Evolutionary conservation across 176 grass and related monocot species (phyloP), one percentile per base, ranked within the genome.

Genomic region (Zea luxurians): DNA sequence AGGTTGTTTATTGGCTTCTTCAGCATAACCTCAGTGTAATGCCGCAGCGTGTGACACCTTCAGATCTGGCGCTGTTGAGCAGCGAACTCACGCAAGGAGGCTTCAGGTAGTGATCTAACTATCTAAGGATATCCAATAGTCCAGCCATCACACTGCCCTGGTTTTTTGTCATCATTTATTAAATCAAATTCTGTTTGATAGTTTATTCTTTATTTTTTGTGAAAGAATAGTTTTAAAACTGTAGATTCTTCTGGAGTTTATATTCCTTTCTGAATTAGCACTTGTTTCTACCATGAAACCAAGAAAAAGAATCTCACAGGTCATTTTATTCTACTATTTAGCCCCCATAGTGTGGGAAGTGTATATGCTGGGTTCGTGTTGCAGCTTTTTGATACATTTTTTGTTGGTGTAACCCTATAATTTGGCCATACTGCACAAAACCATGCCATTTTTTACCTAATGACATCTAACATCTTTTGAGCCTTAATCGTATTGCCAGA

Each of bases 21-120:
- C 95, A 98, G 83, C 95, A 98, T 85, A 79, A 98, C 78, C 77
- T 94, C 54, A 94, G 85, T 87, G 95, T 92, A 69, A 98, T 84
- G 66, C 77, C 45, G 95, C 91, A 78, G 89, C 95, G 40, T 98
- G 95, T 62, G 91, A 94, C 82, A 94, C 95, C 59, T 98, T 98
- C 18, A 90, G 89, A 64, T 98, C 95, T 83, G 95, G 95, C 83
- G 95, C 95, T 84, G 95, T 98, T 65, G 91, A 98, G 83, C 95
- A 98, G 72, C 66, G 89, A 10, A 94, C 95, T 66, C 95, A 98
- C 83, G 77, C 86, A 21, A 46, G 77, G 78, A 88, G 95, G 89
- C 87, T 93, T 87, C 66, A 91, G 91, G 83, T 93, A 92, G 44
- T 44, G 75, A 54, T 64, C 75, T 54, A 86, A 17, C 15, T n/a